Base-by-base conservation (phyloP, 257 asterid species). In the Capsicum chinense region DNA sequence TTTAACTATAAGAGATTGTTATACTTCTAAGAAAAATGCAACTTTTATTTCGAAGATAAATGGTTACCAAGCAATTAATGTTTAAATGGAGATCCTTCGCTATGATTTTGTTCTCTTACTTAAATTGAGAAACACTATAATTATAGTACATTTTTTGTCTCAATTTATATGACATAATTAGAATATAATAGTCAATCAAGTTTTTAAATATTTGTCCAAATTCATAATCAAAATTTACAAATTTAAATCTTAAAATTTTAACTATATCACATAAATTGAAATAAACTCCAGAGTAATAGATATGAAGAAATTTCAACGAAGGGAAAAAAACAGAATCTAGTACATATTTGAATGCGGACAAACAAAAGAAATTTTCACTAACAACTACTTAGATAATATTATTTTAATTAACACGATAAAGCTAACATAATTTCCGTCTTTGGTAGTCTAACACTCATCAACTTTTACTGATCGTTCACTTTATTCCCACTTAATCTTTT, bases 361-460 rank as follows among this genome's bases (percentile, higher is more conserved):
- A 91, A 79, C 10, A 88, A 71, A 89, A 87, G 85, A 89, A 90
- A 85, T 88, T 4, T 86, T 90, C 90, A 89, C 91, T 81, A 86
- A 74, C 11, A 82, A 87, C 74, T 76, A 80, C 67, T 83, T 83
- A 57, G 56, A 63, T 74, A 78, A 42, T 79, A 82, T 56, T 88
- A 76, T 11, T 85, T 87, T 88, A 88, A 76, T 87, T 81, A 50
- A 86, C 86, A 87, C 90, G 83, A 87, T 60, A 85, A 80, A 90
- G 85, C 35, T 83, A 81, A 35, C 54, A 19, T 16, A 54, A 52
- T 84, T 81, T 76, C 79, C 80, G 70, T 56, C 83, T 79, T 78
- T 42, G 84, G 56, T 73, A 85, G 63, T 58, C 78, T 57, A 79
- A 66, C 33, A 81, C 63, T 37, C 69, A 66, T 2, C 47, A 48